Percentiles rank a stretch among this genome's conserved stretches.
Conservation (phyloP, 164 flowering plant genomes). For the Piper betle region DNA sequence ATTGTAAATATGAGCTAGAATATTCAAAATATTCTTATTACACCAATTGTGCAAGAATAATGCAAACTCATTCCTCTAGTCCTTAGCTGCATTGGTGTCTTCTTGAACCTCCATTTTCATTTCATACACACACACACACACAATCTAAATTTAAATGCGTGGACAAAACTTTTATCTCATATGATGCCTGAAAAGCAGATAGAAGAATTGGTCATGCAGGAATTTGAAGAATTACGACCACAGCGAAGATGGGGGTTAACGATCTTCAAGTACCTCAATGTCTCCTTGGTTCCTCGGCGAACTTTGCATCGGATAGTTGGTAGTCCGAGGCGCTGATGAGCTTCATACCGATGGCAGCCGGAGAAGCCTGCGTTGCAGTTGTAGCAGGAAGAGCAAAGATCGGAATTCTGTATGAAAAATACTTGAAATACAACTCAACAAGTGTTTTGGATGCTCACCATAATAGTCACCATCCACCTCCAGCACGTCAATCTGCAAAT, state of each 20-base stretch:
- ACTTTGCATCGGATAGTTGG: no score
- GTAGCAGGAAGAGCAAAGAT: background rate
- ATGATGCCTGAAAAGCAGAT: background rate
- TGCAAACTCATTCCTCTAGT: no score
- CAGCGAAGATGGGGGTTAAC: background rate
- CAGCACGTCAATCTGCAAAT: slow-evolving; percentile 93
- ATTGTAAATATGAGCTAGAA: no score
- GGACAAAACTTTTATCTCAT: background rate
- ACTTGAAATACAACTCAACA: background rate
- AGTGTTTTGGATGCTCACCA: slow-evolving; percentile 30
- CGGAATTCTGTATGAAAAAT: background rate
- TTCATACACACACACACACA: background rate
- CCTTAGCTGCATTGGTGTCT: no score
- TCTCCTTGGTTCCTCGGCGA: no score
- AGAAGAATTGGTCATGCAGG: background rate
- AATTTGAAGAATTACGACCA: no score
- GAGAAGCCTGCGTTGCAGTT: slow-evolving; percentile 50
- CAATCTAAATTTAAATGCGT: no score
- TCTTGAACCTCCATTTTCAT: background rate
- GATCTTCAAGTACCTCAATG: slow-evolving; percentile 47
- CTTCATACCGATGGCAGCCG: slow-evolving; percentile 86
- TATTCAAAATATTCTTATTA: no score
- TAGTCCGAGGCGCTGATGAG: slow-evolving; percentile 82
- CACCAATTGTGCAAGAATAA: no score
- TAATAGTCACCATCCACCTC: slow-evolving; percentile 87